phyloP scores from a whole-genome alignment of 2,329 filamentous ascomycete genomes.

The Fusarium metavorans region DNA sequence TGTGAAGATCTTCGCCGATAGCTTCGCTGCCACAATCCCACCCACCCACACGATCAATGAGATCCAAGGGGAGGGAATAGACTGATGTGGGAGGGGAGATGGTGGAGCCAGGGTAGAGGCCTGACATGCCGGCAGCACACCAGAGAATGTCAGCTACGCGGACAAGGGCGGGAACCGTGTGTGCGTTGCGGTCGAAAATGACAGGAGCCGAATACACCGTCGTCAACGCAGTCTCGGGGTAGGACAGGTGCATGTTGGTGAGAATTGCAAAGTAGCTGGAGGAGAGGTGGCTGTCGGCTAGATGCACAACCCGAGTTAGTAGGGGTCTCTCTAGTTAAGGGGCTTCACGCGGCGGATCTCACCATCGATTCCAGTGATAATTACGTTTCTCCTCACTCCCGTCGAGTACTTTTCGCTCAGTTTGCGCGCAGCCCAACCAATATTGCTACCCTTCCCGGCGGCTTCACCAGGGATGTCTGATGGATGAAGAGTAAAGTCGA shows the following conservation, averaged over 20 bases:
- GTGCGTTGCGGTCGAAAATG: slow-evolving; percentile 80
- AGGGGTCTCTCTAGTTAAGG: not conserved
- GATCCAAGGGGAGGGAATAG: slow-evolving; percentile 75
- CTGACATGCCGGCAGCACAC: slow-evolving; percentile 78
- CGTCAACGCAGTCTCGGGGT: slow-evolving; percentile 70
- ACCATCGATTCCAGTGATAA: slow-evolving; percentile 81
- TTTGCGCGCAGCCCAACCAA: slow-evolving; percentile 76
- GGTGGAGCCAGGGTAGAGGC: slow-evolving; percentile 71
- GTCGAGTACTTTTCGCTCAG: slow-evolving; percentile 71
- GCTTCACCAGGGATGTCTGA: slow-evolving; percentile 74
- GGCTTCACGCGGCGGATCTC: slow-evolving; percentile 46
- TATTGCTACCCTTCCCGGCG: slow-evolving; percentile 80
- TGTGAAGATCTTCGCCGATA: slow-evolving; percentile 81
- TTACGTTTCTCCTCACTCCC: slow-evolving; percentile 67
- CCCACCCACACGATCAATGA: slow-evolving; percentile 76
- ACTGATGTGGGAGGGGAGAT: slow-evolving; percentile 80
- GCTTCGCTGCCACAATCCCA: slow-evolving; percentile 79
- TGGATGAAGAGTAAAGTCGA: slow-evolving; percentile 77
- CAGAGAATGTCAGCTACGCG: slow-evolving; percentile 79
- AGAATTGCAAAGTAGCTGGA: slow-evolving; percentile 75
- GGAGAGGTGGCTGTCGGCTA: slow-evolving; percentile 78
- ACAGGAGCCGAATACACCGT: slow-evolving; percentile 78
- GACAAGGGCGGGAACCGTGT: slow-evolving; percentile 74
- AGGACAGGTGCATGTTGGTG: slow-evolving; percentile 70
- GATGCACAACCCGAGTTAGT: slow-evolving; percentile 24